Conservation (phyloP, 768 basidiomycete species). For the Hypholoma sublateritium region DNA sequence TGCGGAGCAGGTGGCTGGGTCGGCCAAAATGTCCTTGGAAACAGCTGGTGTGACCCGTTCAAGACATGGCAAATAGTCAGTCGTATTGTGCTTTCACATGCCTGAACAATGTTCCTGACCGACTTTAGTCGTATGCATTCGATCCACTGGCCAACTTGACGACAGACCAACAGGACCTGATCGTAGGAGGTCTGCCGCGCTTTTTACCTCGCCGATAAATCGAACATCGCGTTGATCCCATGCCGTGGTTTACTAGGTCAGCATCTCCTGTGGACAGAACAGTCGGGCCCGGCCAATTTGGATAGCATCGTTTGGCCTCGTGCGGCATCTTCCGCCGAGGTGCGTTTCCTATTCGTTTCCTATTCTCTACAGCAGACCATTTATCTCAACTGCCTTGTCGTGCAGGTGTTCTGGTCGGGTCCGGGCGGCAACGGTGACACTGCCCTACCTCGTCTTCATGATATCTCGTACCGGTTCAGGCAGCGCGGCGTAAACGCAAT, state of each 20-base stretch:
- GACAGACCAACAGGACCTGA: conserved; percentile 45
- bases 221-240: not conserved
- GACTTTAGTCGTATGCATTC: conserved; percentile 58
- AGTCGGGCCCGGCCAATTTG: conserved; percentile 63
- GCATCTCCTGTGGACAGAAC: conserved; percentile 74
- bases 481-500: conserved; percentile 62
- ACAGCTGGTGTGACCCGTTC: conserved; percentile 79
- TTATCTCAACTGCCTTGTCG: not conserved
- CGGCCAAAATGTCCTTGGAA: conserved; percentile 44
- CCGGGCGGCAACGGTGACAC: conserved; percentile 40
- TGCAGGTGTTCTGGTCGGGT: conserved; percentile 70
- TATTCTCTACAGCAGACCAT: not conserved
- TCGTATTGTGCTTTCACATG: not conserved
- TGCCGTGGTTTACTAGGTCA: conserved; percentile 38
- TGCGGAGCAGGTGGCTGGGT: conserved; percentile 76
- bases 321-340: conserved; percentile 67
- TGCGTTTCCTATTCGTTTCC: conserved; percentile 6
- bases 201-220: not conserved
- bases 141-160: conserved; percentile 65
- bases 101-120: not conserved
- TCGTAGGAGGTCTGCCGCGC: conserved; percentile 58
- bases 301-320: conserved; percentile 74
- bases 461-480: conserved; percentile 58
- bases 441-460: conserved; percentile 70
- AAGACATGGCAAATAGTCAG: conserved; percentile 75